Percentiles rank a stretch among this genome's conserved stretches.
Evolutionary conservation across 305 asterid genomes (phyloP).

Genomic region (Fraxinus sp.): DNA sequence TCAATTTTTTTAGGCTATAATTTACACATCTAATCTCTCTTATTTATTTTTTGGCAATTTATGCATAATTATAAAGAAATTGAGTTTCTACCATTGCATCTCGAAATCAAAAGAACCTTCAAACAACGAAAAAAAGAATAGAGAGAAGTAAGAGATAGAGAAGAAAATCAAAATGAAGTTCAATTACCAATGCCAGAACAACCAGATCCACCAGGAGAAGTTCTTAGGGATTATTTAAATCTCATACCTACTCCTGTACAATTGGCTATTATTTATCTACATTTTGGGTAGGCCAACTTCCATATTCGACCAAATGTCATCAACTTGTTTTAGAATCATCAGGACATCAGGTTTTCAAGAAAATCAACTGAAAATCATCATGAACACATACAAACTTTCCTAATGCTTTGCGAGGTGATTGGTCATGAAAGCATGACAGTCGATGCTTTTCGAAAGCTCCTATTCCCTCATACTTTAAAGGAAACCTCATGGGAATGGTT

Average conservation of each 20-base stretch:
- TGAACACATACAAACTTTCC: not conserved
- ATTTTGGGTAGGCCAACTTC: not conserved
- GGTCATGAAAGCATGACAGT: not conserved
- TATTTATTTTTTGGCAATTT: not conserved
- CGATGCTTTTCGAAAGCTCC: not conserved
- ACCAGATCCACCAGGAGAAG: not conserved
- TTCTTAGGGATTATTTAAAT: not conserved
- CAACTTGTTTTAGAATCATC: not conserved
- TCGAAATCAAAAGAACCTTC: no score
- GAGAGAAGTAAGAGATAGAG: no score
- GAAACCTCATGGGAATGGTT: not conserved
- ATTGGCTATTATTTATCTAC: not conserved
- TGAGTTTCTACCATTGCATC: no score
- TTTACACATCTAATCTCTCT: not conserved
- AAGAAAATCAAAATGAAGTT: no score
- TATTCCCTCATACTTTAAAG: not conserved
- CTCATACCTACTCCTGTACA: not conserved
- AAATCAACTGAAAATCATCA: not conserved
- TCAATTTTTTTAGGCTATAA: not conserved
- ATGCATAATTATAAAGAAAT: not conserved
- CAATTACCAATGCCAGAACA: not conserved
- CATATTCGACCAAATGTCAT: not conserved
- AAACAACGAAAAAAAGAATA: no score
- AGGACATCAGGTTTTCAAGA: not conserved
- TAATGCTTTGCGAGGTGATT: not conserved